Percentiles rank a stretch among this genome's conserved stretches.
phyloP scores from a whole-genome alignment of 192 early-diverging fungal genomes.

The Coemansia sp. region DNA sequence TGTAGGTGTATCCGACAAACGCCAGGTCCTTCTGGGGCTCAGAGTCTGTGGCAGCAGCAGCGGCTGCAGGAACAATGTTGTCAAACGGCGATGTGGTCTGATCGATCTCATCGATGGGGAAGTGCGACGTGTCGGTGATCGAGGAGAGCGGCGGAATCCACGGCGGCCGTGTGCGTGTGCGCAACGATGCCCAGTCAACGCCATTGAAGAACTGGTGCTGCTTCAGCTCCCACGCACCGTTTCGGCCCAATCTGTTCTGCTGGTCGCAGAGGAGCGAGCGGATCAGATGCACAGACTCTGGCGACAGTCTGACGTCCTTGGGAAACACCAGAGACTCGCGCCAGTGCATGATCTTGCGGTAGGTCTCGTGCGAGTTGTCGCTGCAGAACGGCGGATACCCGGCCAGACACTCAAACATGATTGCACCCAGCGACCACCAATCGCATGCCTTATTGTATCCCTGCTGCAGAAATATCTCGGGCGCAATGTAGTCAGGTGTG shows the following conservation, averaged over 20 bases:
- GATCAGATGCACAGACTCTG: slow-evolving; percentile 91
- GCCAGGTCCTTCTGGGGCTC: slow-evolving; percentile 88
- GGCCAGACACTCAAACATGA: slow-evolving; percentile 99
- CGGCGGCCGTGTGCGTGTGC: slow-evolving; percentile 76
- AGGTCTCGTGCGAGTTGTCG: slow-evolving; percentile 94
- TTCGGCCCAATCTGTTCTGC: slow-evolving; percentile 81
- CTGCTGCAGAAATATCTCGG: slow-evolving; percentile 91
- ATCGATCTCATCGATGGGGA: slow-evolving; percentile 92
- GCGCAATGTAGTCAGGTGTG: slow-evolving; percentile 97
- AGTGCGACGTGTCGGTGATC: slow-evolving; percentile 98
- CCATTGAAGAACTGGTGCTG: slow-evolving; percentile 93
- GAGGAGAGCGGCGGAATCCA: slow-evolving; percentile 88
- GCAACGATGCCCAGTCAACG: slow-evolving; percentile 88
- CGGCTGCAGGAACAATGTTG: neutral
- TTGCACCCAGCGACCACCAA: slow-evolving; percentile 99
- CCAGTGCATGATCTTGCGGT: slow-evolving; percentile 98
- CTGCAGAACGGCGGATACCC: slow-evolving; percentile 98
- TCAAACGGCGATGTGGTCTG: slow-evolving; percentile 63
- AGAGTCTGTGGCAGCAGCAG: slow-evolving; percentile 18
- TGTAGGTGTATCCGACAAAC: slow-evolving; percentile 99
- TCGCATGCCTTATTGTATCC: slow-evolving; percentile 98
- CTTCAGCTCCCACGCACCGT: slow-evolving; percentile 82
- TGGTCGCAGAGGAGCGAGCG: slow-evolving; percentile 86
- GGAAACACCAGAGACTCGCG: slow-evolving; percentile 87
- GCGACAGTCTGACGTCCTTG: slow-evolving; percentile 87